Evolutionary conservation across 441 rosid genomes (phyloP), one percentile per base, ranked within the genome.

Genomic region (Erodium moschatum): DNA sequence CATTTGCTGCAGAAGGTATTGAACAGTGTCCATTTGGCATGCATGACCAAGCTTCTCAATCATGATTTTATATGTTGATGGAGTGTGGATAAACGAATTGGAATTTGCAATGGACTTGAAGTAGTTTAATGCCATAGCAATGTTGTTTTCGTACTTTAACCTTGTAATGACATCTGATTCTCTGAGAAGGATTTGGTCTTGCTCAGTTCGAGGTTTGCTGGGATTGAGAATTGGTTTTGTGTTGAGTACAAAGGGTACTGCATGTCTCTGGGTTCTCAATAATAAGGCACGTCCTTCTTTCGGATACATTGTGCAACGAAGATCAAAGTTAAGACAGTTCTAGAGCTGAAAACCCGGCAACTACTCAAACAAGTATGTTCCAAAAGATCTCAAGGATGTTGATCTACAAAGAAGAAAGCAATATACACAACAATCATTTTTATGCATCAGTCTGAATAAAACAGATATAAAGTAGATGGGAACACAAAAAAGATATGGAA

Each of bases 1-100:
- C 97, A 92, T 90, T 77, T 87, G 96, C 74, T 92, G 97, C 66
- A 90, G 70, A 76, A 92, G 89, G 75, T 90, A 90, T 70, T 81
- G 94, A 66, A 87, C 85, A 20, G 80, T 77, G 73, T 92, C 92
- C 0, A 85, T 78, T 67, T 89, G 77, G 58, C 80, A 69, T 40
- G 76, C 81, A 3, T 54, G 40, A 6, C 90, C 85, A 54, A 90
- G 91, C 75, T 78, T 89, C 54, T 83, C 75, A 33, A 92, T 83
- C 91, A 90, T 86, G 31, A 77, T 65, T 72, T 75, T 80, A 74
- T 89, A 92, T 31, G 97, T 90, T 20, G 78, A 48, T 15, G 79
- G 80, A 16, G 94, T 90, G 81, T 92, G 98, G 65, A 79, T 80
- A 71, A 92, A 90, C 46, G 84, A 66, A 50, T 81, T 81, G 16